These are phyloP conservation scores for Ampelocalamus luodianensis DNA, from an alignment of 176 grass and related monocot species.

Conservation along the genomic window DNA sequence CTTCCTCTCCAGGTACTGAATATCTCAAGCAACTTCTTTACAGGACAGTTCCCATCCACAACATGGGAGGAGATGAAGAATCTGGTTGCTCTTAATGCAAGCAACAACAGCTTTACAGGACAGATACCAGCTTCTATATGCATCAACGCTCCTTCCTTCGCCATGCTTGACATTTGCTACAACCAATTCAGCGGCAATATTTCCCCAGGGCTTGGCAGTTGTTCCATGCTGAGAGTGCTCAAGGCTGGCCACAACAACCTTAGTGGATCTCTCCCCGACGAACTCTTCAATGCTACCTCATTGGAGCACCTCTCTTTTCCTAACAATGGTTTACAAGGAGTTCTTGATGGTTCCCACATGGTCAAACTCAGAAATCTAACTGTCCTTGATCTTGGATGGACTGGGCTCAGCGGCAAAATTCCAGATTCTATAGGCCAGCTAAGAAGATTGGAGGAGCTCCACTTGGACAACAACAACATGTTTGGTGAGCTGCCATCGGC, in stretches of 20 bases:
- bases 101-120: conserved; percentile 79
- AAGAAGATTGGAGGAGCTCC: conserved; percentile 50
- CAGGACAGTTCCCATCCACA: conserved; percentile 49
- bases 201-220: conserved; percentile 58
- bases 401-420: conserved; percentile 44
- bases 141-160: conserved; percentile 45
- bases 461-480: conserved; percentile 60
- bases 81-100: conserved; percentile 69
- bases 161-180: conserved; percentile 55
- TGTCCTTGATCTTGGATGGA: conserved; percentile 58
- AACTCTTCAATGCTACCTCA: conserved; percentile 58
- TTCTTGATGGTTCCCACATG: conserved; percentile 57
- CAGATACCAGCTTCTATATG: conserved; percentile 63
- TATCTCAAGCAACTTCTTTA: conserved; percentile 72
- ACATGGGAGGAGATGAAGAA: conserved; percentile 46
- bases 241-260: conserved; percentile 63
- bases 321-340: conserved; percentile 55
- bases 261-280: conserved; percentile 52
- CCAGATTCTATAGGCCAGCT: conserved; percentile 67
- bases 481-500: conserved; percentile 53
- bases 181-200: conserved; percentile 64
- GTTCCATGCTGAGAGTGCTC: conserved; percentile 60
- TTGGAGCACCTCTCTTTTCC: conserved; percentile 58
- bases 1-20: conserved; percentile 69
- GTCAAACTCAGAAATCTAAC: conserved; percentile 48